These are phyloP conservation scores for Pseudogymnoascus sp. DNA, from an alignment of 2,329 filamentous ascomycete genomes.

Conservation along the genomic window DNA sequence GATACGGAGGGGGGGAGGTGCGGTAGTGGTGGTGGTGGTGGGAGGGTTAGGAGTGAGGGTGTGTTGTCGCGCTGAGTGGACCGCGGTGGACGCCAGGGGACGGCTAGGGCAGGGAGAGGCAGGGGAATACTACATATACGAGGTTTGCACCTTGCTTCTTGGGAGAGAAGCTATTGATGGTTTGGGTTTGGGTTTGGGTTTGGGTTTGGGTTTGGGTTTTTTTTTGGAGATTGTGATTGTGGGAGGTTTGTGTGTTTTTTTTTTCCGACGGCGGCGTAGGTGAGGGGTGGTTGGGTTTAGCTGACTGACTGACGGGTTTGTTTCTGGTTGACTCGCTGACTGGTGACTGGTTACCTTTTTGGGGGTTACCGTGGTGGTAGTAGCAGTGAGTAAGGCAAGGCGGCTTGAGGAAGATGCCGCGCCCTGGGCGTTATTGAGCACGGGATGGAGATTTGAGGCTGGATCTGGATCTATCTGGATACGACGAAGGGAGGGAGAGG, in stretches of 20 bases:
- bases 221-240: too few relatives aligned
- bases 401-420: not conserved
- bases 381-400: not conserved
- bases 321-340: not conserved
- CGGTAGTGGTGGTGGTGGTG: not conserved
- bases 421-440: not conserved
- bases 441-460: not conserved
- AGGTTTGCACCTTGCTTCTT: not conserved
- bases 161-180: not conserved
- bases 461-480: not conserved
- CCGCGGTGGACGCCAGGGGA: not conserved
- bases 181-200: not conserved
- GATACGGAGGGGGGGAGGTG: not conserved
- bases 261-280: not conserved
- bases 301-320: not conserved
- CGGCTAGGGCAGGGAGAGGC: not conserved
- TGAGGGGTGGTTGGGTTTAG: not conserved
- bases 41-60: not conserved
- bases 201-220: not conserved
- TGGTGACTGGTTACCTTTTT: not conserved
- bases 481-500: not conserved
- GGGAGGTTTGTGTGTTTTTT: not conserved
- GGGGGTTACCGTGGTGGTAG: not conserved
- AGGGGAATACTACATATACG: not conserved
- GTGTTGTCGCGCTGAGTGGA: not conserved